phyloP scores from a whole-genome alignment of 495 filamentous ascomycete species.

The Neurospora sp. region DNA sequence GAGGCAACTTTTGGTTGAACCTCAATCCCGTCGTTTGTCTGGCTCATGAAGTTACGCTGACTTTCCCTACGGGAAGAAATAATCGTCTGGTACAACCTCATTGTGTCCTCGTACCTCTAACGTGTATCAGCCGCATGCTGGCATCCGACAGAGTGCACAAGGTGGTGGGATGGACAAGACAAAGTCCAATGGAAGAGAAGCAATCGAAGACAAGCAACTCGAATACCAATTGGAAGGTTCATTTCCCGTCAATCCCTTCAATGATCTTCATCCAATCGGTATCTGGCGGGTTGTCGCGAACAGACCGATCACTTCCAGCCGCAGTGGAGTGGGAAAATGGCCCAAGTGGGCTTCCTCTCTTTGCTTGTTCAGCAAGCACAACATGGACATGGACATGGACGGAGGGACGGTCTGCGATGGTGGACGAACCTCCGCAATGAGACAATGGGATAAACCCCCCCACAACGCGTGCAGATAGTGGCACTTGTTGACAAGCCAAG shows the following conservation, averaged over 20 bases:
- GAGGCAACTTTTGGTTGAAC: background rate
- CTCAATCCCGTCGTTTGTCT: background rate
- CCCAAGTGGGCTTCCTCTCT: background rate
- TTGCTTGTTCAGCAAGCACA: too few species aligned
- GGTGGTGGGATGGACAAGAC: background rate
- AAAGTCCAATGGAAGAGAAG: background rate
- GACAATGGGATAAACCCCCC: background rate
- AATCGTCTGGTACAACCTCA: background rate
- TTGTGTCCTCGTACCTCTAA: background rate
- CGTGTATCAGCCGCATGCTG: background rate
- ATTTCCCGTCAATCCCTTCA: background rate
- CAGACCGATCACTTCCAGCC: background rate
- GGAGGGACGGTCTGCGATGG: background rate
- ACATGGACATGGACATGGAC: background rate
- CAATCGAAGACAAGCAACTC: background rate
- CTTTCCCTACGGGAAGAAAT: background rate
- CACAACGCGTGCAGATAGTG: background rate
- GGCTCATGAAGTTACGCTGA: background rate
- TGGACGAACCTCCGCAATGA: too few species aligned
- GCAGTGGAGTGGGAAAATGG: background rate
- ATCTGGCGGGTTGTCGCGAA: background rate
- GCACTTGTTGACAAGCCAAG: background rate
- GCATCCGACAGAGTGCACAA: background rate
- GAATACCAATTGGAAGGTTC: background rate
- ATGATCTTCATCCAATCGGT: background rate